Evolutionary conservation across 768 basidiomycete genomes (phyloP).

Genomic region (Panaeolus cyanescens): DNA sequence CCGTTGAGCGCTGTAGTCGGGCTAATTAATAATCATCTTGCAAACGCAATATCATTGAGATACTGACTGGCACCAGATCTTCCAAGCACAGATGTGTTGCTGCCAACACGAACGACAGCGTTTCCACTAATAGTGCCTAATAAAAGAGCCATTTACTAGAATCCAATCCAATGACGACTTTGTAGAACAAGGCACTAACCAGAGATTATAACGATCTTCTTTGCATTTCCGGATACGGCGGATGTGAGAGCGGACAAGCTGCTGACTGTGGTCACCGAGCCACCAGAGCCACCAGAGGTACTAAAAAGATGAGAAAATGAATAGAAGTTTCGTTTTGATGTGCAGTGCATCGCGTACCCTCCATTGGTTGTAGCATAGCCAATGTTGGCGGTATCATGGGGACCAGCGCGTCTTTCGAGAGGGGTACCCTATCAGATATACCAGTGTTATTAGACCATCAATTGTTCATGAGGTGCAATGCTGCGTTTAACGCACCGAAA

Average conservation of each 20-base stretch:
- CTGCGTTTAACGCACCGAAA: too few relatives aligned
- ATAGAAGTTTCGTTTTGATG: too few relatives aligned
- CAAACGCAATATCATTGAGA: neutral
- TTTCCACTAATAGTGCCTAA: conserved; percentile 44
- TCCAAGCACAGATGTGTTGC: conserved; percentile 46
- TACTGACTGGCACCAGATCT: conserved; percentile 37
- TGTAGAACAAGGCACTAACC: conserved; percentile 20
- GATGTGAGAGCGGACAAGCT: conserved; percentile 39
- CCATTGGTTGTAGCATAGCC: conserved; percentile 41
- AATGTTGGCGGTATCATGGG: conserved; percentile 35
- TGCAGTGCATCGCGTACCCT: conserved; percentile 24
- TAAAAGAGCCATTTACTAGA: too few relatives aligned
- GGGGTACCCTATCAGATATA: neutral
- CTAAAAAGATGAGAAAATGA: conserved; percentile 19
- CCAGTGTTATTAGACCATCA: too few relatives aligned
- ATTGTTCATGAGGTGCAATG: too few relatives aligned
- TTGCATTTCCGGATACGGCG: conserved; percentile 40
- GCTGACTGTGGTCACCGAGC: conserved; percentile 42
- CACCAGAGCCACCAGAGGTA: conserved; percentile 46
- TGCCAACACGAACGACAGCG: conserved; percentile 41
- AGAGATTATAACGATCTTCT: conserved; percentile 46
- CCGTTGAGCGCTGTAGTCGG: conserved; percentile 37
- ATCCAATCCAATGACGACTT: neutral
- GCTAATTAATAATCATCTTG: too few relatives aligned
- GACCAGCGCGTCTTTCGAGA: conserved; percentile 34